Conservation (phyloP, 805 yeast genomes). For the Kluyveromyces siamensis region DNA sequence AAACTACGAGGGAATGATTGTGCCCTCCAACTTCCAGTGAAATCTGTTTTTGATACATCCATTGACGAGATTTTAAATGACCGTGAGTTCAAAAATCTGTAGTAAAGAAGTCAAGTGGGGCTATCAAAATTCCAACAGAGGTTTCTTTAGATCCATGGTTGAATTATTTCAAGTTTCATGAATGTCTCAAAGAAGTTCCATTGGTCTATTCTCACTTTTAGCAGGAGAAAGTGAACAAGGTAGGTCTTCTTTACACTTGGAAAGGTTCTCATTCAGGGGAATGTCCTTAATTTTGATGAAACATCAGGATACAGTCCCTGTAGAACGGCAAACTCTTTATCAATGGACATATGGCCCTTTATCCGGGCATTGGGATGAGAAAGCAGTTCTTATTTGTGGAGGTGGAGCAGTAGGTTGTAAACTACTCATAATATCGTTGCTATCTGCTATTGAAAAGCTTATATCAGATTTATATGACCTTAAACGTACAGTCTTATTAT, state of each 20-base stretch:
- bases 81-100: slow-evolving; percentile 6
- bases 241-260: slow-evolving; percentile 50
- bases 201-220: slow-evolving; percentile 33
- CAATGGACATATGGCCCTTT: slow-evolving; percentile 58
- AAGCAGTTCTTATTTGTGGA: slow-evolving; percentile 40
- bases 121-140: slow-evolving; percentile 50
- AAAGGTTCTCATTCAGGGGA: slow-evolving; percentile 20
- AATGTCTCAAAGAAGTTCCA: slow-evolving; percentile 42
- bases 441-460: slow-evolving; percentile 45
- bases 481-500: slow-evolving; percentile 42
- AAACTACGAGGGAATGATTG: neutral
- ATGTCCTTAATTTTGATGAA: slow-evolving; percentile 59
- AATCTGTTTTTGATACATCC: slow-evolving; percentile 6
- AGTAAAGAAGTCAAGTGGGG: slow-evolving; percentile 34
- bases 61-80: slow-evolving; percentile 7
- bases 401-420: slow-evolving; percentile 62
- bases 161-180: slow-evolving; percentile 31
- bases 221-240: slow-evolving; percentile 42
- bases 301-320: slow-evolving; percentile 70
- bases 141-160: slow-evolving; percentile 16
- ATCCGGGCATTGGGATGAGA: slow-evolving; percentile 48
- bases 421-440: slow-evolving; percentile 45
- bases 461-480: slow-evolving; percentile 37
- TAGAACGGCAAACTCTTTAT: slow-evolving; percentile 40
- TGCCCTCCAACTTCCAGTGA: slow-evolving; percentile 5